These are phyloP conservation scores for Hericium erinaceus DNA, from an alignment of 768 basidiomycete species.

Conservation along the genomic window DNA sequence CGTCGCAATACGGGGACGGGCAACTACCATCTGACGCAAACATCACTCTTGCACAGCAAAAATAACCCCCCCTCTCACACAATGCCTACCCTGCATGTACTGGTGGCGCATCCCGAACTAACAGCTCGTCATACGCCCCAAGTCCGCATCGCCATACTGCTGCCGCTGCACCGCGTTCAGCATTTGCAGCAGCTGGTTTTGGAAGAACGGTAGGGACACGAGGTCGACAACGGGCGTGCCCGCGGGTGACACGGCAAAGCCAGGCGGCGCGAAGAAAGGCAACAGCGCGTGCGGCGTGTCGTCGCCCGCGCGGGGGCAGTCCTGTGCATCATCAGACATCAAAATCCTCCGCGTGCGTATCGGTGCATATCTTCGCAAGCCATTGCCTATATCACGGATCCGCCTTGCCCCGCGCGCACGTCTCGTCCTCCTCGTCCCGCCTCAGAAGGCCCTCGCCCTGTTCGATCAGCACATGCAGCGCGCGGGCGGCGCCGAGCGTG, in stretches of 20 bases:
- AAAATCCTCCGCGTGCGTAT: neutral
- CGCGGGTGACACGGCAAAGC: neutral
- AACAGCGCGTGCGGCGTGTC: neutral
- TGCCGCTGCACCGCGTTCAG: too few relatives aligned
- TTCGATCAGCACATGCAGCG: constrained; percentile 43
- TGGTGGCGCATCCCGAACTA: too few relatives aligned
- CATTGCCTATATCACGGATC: neutral
- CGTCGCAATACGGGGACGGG: too few relatives aligned
- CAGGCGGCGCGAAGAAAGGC: neutral
- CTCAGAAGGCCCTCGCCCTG: constrained; percentile 31
- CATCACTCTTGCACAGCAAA: too few relatives aligned
- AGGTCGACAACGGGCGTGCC: neutral
- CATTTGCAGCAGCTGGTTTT: too few relatives aligned
- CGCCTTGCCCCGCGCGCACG: constrained; percentile 23
- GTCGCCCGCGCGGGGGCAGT: neutral
- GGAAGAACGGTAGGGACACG: too few relatives aligned
- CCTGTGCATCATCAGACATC: neutral
- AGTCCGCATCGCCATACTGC: too few relatives aligned
- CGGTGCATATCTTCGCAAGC: neutral
- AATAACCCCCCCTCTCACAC: too few relatives aligned
- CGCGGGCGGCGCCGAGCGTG: constrained; percentile 36
- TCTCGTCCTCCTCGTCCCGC: constrained; percentile 18
- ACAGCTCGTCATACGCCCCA: too few relatives aligned
- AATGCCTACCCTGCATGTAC: too few relatives aligned
- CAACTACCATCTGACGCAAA: too few relatives aligned